Evolutionary conservation across 2,329 filamentous ascomycete species (phyloP), one percentile per base, ranked within the genome.

Genomic region (Calcarisporium arbuscula): DNA sequence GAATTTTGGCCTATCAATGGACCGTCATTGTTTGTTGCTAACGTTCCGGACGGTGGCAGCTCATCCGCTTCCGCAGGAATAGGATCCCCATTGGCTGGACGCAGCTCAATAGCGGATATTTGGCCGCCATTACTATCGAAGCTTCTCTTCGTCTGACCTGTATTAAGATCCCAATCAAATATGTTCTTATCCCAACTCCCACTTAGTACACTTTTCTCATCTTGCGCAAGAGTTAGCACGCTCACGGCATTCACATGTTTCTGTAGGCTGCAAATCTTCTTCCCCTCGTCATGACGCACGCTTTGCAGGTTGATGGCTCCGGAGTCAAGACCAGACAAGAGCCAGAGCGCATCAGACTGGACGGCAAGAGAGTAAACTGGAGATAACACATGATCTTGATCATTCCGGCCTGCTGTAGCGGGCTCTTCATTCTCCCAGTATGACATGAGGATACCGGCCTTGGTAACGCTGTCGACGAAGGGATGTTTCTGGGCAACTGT

Each of bases 391-490:
- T 76, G 64, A 4, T 85, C 81, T 30, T 82, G 65, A 10, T 67
- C 65, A 11, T 66, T 57, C 22, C 63, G 58, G 5, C 60, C 58
- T 5, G 35, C 39, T 0, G 61, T 57, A 1, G 52, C 54, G 3
- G 78, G 76, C 54, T 98, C 90, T 56, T 95, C 89, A 51, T 96
- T 98, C 58, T 95, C 92, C 92, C 92, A 98, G 58, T 98, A 98
- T 33, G 85, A 94, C 74, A 95, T 81, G 32, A 96, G 65, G 6
- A 95, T 85, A 2, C 89, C 92, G 3, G 90, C 89, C 60, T 98
- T 98, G 36, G 87, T 86, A 28, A 98, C 92, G 49, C 86, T 95
- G 56, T 98, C 92, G 26, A 98, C 92, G 51, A 96, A 98, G 0
- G 92, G 92, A 55, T 98, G 92, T 31, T 85, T 74, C 64, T 98